These are phyloP conservation scores for Aegilops speltoides DNA, from an alignment of 176 grass and related monocot genomes.

Conservation along the genomic window DNA sequence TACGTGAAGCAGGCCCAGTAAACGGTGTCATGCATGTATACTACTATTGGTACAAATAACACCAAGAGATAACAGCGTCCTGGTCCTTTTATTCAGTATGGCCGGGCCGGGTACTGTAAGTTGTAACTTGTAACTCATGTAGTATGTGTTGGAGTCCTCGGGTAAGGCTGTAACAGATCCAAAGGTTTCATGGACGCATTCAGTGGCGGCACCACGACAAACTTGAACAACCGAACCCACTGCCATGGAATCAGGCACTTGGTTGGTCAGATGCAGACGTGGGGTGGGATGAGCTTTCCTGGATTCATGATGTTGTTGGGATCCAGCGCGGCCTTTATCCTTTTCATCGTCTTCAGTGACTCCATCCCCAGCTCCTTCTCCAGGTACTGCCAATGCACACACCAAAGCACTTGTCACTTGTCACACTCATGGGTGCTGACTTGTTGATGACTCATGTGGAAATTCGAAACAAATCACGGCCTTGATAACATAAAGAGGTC, in stretches of 20 bases:
- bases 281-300: constrained; percentile 93
- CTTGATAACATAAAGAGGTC: background rate
- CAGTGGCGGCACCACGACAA: background rate
- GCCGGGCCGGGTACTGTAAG: background rate
- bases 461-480: background rate
- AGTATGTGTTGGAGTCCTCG: background rate
- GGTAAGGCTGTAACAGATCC: background rate
- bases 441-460: background rate
- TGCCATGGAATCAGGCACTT: background rate
- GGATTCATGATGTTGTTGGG: constrained; percentile 98
- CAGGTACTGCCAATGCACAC: constrained; percentile 59
- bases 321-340: constrained; percentile 85
- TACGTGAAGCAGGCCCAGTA: background rate
- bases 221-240: background rate
- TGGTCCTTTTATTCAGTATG: constrained; percentile 1
- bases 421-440: background rate
- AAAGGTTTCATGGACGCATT: background rate
- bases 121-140: background rate
- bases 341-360: constrained; percentile 94
- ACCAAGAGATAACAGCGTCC: background rate
- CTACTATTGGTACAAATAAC: background rate
- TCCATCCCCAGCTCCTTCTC: constrained; percentile 94
- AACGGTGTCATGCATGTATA: too few relatives aligned
- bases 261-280: constrained; percentile 65
- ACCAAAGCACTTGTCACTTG: background rate